These are phyloP conservation scores for Phytopythium montanum DNA, from an alignment of 352 stramenopile species.

Conservation along the genomic window DNA sequence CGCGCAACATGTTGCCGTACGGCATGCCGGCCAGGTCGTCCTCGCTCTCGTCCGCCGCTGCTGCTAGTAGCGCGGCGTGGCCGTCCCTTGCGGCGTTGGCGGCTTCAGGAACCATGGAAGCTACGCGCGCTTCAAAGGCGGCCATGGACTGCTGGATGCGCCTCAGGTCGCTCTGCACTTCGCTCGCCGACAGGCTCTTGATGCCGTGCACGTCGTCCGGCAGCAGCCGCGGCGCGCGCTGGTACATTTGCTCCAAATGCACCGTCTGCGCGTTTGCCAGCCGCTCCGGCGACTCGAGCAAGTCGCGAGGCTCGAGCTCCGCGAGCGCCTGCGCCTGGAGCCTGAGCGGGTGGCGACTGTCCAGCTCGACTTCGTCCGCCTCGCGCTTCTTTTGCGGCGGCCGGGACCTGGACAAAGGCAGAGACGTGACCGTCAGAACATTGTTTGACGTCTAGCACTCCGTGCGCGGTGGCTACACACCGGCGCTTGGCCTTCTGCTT, in stretches of 20 bases:
- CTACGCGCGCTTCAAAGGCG: constrained; percentile 37
- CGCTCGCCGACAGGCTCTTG: constrained; percentile 36
- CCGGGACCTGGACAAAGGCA: constrained; percentile 21
- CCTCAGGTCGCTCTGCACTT: constrained; percentile 58
- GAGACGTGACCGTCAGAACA: too few relatives aligned
- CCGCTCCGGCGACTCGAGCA: constrained; percentile 22
- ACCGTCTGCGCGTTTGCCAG: constrained; percentile 30
- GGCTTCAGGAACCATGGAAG: constrained; percentile 14
- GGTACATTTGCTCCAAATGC: constrained; percentile 37
- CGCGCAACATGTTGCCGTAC: constrained; percentile 24
- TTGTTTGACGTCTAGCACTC: too few relatives aligned
- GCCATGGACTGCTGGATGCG: constrained; percentile 44
- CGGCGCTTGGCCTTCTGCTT: constrained; percentile 40
- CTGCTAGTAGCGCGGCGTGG: constrained; percentile 15
- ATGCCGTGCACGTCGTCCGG: constrained; percentile 54
- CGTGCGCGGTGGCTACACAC: constrained; percentile 12
- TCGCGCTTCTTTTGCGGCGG: constrained; percentile 51
- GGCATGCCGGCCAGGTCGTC: constrained; percentile 15
- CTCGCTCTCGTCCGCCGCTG: constrained; percentile 21
- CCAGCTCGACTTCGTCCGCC: constrained; percentile 18
- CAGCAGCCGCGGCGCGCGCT: constrained; percentile 40
- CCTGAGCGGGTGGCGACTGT: constrained; percentile 9
- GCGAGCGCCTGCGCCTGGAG: constrained; percentile 3
- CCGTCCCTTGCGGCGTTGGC: background rate
- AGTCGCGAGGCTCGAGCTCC: constrained; percentile 12